Base-by-base conservation (phyloP, 2,329 filamentous ascomycete genomes). In the Ophiostoma pallidulum region DNA sequence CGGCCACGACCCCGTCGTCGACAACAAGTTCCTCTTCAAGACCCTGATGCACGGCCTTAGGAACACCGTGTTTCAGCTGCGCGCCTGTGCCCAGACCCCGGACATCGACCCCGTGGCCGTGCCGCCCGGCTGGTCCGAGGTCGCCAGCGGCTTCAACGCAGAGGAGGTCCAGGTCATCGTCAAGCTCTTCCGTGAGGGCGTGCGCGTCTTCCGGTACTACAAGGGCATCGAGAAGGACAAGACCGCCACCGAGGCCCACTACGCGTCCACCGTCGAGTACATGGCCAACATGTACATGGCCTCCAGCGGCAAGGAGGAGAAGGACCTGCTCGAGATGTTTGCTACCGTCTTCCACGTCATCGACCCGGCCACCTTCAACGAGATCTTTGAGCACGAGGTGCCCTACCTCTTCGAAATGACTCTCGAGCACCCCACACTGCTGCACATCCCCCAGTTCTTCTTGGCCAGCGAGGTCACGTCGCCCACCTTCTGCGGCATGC, bases 291-390 rank as follows among this genome's bases (percentile, higher is more conserved):
- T 94, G 58, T 94, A 94, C 63, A 94, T 95, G 77, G 82, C 92
- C 36, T 91, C 89, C 0, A 94, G 88, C 62, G 85, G 81, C 52
- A 94, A 94, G 58, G 94, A 98, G 61, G 94, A 98, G 65, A 98
- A 98, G 63, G 92, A 98, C 47, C 74, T 98, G 8, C 74, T 99
- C 7, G 94, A 98, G 69, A 94, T 88, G 3, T 99, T 99, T 63
- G 92, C 91, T 2, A 97, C 92, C 0, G 90, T 98, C 24, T 98
- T 99, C 62, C 92, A 98, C 62, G 94, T 91, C 65, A 92, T 99
- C 54, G 92, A 99, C 60, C 92, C 92, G 2, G 92, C 94, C 10
- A 96, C 91, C 0, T 98, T 99, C 62, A 90, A 98, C 59, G 92
- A 99, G 68, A 89, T 98, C 35, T 99, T 98, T 64, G 87, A 95